These are phyloP conservation scores for Cinnamomum chago DNA, from an alignment of 164 flowering plant genomes.

Conservation along the genomic window DNA sequence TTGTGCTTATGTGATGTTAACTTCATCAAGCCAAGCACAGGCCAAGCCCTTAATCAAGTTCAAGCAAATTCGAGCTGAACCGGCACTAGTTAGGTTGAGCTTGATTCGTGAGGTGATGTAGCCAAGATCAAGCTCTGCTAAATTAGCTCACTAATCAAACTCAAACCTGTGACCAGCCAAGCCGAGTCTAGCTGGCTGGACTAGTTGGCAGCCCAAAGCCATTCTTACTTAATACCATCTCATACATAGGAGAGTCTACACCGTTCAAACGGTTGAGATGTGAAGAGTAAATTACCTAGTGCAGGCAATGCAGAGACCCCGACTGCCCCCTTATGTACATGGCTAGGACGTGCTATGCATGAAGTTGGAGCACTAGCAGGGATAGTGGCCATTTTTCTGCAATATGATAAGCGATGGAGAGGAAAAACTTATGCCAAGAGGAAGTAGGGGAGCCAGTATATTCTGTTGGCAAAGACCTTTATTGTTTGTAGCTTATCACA, in stretches of 20 bases:
- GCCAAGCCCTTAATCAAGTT: no score
- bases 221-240: background rate
- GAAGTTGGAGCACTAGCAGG: conserved; percentile 33
- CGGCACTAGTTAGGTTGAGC: no score
- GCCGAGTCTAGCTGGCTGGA: background rate
- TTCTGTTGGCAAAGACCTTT: background rate
- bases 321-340: conserved; percentile 16
- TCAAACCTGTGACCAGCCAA: background rate
- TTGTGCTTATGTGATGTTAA: no score
- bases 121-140: background rate
- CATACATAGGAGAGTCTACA: no score
- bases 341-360: conserved; percentile 15
- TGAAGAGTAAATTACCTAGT: conserved; percentile 28
- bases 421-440: background rate
- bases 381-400: conserved; percentile 42
- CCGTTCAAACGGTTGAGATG: background rate
- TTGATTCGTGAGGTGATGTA: no score
- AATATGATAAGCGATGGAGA: background rate
- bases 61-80: no score
- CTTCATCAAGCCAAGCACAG: no score
- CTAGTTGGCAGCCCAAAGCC: background rate
- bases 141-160: background rate
- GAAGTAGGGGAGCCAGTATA: background rate
- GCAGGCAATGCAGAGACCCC: conserved; percentile 26
- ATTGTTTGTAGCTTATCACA: background rate